Percentiles rank a stretch among this genome's conserved stretches.
Conservation (phyloP, 176 grass and related monocot genomes). For the Miscanthus lutarioriparius region DNA sequence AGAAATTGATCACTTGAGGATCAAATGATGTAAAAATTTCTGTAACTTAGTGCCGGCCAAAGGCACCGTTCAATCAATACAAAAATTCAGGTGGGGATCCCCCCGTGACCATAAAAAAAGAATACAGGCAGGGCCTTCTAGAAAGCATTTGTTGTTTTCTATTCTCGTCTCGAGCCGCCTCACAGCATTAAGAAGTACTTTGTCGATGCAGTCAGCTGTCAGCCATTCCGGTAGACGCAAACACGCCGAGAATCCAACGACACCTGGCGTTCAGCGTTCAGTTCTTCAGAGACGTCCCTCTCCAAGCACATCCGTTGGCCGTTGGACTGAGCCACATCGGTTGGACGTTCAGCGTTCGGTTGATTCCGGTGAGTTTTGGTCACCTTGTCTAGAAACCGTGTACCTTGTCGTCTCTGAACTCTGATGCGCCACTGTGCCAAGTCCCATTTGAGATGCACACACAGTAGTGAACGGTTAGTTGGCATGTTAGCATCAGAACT, state of each 20-base stretch:
- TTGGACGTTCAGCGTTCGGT: background rate
- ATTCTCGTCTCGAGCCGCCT: background rate
- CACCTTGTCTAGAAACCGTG: background rate
- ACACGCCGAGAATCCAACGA: background rate
- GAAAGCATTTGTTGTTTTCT: background rate
- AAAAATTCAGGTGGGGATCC: no score
- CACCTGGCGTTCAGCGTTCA: background rate
- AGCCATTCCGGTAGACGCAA: background rate
- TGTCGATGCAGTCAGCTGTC: background rate
- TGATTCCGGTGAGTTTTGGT: background rate
- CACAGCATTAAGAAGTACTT: background rate
- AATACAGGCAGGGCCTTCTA: background rate
- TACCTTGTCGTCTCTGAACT: no score
- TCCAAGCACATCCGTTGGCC: background rate
- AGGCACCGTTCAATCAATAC: no score
- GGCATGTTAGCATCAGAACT: background rate
- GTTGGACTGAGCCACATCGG: no score
- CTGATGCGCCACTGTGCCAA: no score
- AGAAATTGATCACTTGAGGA: no score
- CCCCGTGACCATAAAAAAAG: no score
- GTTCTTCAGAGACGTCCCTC: background rate
- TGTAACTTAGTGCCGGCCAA: no score
- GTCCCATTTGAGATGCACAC: background rate
- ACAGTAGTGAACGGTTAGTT: background rate
- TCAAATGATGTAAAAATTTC: no score